Base-by-base conservation (phyloP, 805 yeast species). In the Kodamaea nitidulidarum region DNA sequence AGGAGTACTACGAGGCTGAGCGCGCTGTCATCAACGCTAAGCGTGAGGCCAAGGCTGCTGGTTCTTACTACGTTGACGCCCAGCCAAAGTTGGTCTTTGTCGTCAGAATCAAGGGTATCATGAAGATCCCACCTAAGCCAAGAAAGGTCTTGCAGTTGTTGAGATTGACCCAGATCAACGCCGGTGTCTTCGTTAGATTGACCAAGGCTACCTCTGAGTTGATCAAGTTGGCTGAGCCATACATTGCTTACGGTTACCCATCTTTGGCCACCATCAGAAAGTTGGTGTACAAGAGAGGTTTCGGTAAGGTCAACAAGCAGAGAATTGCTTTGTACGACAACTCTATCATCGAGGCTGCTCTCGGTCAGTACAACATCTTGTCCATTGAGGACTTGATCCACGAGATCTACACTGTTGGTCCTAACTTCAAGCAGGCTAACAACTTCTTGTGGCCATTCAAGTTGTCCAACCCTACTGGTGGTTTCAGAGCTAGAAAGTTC, bases 31-130 rank as follows among this genome's bases (percentile, higher is more conserved):
- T 84, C 67, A 75, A 76, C 43, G 95, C 95, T 63, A 82, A 82
- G 80, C 87, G 96, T 73, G 87, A 84, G 54, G 96, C 96, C 58
- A 86, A 84, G 80, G 90, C 91, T 70, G 74, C 81, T 65, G 95
- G 95, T 71, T 81, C 93, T 63, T 86, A 82, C 88, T 90, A 81
- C 79, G 95, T 88, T 61, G 88, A 81, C 65, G 96, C 95, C 71
- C 91, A 90, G 81, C 80, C 82, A 65, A 88, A 87, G 75, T 84
- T 90, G 65, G 95, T 87, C 55, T 88, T 90, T 71, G 95, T 90
- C 65, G 81, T 90, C 72, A 88, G 98, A 84, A 90, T 90, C 83
- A 90, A 90, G 91, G 97, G 97, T 90, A 87, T 90, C 73, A 85
- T 78, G 90, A 90, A 88, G 84, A 88, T 90, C 62, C 86, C 96